Percentiles rank a stretch among this genome's conserved stretches.
Conservation (phyloP, 1,284 basidiomycete species). For the Anthracocystis walkeri region DNA sequence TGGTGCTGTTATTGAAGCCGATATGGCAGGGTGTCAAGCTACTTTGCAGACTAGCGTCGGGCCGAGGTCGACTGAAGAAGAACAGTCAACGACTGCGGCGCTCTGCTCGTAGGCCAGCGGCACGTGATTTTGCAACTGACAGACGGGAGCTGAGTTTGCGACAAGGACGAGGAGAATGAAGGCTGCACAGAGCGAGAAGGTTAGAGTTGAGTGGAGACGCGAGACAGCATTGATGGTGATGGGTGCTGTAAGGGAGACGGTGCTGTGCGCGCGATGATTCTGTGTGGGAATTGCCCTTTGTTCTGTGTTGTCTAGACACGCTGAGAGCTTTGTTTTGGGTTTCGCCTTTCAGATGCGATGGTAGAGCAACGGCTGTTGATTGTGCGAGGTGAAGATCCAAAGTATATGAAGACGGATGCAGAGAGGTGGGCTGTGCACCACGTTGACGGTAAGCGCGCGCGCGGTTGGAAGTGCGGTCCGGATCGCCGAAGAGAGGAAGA, state of each 20-base stretch:
- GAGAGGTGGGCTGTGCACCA: slow-evolving; percentile 5
- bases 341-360: background rate
- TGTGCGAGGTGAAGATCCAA: slow-evolving; percentile 12
- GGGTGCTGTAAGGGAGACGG: background rate
- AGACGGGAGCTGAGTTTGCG: background rate
- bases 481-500: background rate
- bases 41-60: background rate
- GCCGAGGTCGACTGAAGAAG: background rate
- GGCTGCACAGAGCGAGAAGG: background rate
- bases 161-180: background rate
- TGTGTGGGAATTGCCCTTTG: background rate
- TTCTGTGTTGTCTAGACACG: background rate
- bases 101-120: background rate
- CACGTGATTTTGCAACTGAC: background rate
- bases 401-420: slow-evolving; percentile 17
- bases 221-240: slow-evolving; percentile 28
- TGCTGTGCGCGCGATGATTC: background rate
- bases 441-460: background rate
- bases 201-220: background rate
- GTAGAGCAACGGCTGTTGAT: background rate
- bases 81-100: background rate
- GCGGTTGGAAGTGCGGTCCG: background rate
- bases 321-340: background rate
- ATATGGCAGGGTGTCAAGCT: background rate
- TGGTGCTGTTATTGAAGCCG: slow-evolving; percentile 6